phyloP scores from a whole-genome alignment of 495 filamentous ascomycete genomes.

The Lophiotrema nucula region DNA sequence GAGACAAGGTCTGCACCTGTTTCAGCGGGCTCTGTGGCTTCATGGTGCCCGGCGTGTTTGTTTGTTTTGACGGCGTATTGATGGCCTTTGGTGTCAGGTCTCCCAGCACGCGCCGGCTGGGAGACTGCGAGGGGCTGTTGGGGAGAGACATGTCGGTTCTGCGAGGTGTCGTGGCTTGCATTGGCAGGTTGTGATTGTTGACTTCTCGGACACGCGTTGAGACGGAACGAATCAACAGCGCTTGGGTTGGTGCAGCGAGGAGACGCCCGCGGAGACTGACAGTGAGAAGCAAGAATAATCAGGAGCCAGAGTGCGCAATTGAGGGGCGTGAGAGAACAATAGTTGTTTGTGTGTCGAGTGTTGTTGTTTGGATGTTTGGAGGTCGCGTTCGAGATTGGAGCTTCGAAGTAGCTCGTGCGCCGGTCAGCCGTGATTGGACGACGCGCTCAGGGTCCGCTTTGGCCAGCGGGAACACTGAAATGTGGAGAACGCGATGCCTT shows the following conservation, averaged over 20 bases:
- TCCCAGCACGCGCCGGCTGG: constrained; percentile 30
- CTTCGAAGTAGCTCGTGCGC: neutral
- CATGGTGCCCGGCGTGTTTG: constrained; percentile 9
- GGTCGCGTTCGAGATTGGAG: neutral
- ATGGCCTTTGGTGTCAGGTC: constrained; percentile 32
- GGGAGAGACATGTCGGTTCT: constrained; percentile 5
- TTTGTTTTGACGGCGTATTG: constrained; percentile 24
- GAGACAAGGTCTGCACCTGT: constrained; percentile 30
- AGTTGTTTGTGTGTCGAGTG: neutral
- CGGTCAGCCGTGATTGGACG: neutral
- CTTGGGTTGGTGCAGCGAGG: neutral
- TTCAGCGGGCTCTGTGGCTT: constrained; percentile 28
- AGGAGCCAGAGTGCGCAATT: neutral
- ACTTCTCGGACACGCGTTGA: constrained; percentile 21
- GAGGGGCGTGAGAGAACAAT: neutral
- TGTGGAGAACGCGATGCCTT: too few species aligned
- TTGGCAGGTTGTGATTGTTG: constrained; percentile 4
- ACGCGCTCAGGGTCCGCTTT: neutral
- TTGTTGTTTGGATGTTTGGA: constrained; percentile 7
- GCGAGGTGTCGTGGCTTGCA: constrained; percentile 18
- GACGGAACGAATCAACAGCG: neutral
- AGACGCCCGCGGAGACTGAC: neutral
- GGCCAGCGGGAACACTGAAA: too few species aligned
- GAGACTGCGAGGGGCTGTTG: constrained; percentile 16
- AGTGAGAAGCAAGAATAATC: neutral